Base-by-base conservation (phyloP, 495 filamentous ascomycete genomes). In the Podospora comata region DNA sequence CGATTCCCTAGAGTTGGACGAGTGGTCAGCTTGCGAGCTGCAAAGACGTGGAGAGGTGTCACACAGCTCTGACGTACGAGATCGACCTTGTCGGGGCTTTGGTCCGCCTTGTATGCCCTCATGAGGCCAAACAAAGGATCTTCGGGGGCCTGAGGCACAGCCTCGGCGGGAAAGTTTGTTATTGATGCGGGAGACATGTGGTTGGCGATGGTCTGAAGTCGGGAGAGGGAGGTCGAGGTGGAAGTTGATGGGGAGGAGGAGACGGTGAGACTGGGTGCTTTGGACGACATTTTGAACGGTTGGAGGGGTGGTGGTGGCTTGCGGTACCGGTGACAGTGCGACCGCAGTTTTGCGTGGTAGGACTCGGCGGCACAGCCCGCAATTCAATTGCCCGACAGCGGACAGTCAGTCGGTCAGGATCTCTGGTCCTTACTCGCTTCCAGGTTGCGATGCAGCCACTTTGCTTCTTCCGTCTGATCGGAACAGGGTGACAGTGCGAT, bases 71-170 rank as follows among this genome's bases (percentile, higher is more conserved):
- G 64, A 71, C 77, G 23, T 73, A 85, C 82, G 71, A 98, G 79
- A 84, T 99, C 95, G 56, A 99, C 90, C 81, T 99, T 99, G 76
- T 91, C 88, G 64, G 90, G 86, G 74, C 87, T 91, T 54, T 86
- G 84, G 72, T 99, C 95, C 58, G 90, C 91, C 72, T 88, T 87
- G 83, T 90, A 98, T 62, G 93, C 93, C 71, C 91, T 88, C 86
- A 94, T 92, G 68, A 99, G 80, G 55, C 95, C 94, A 75, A 99
- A 99, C 72, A 99, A 85, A 68, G 96, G 91, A 80, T 99, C 95
- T 76, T 97, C 92, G 54, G 96, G 93, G 60, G 96, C 95, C 73
- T 93, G 88, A 72, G 94, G 91, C 26, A 99, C 92, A 67, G 84
- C 84, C 75, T 92, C 88, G 65, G 90, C 81, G 54, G 88, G 85